Conservation (phyloP, 2,329 filamentous ascomycete species). For the Daldinia sp. region DNA sequence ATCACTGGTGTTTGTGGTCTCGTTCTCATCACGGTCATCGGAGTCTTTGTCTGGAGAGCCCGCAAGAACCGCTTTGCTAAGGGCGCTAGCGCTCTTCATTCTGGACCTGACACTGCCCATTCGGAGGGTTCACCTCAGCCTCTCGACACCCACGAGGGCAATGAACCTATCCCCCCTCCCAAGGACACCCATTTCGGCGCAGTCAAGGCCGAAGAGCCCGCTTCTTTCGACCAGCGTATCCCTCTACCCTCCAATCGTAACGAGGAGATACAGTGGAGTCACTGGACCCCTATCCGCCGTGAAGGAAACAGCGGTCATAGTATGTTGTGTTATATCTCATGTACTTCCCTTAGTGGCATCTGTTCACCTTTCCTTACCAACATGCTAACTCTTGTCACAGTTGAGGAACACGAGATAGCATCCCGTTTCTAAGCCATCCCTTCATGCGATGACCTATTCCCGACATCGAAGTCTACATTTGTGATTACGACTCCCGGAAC, state of each 20-base stretch:
- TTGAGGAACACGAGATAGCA: slow-evolving; percentile 46
- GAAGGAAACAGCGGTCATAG: slow-evolving; percentile 21
- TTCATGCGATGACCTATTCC: neutral
- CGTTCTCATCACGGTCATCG: slow-evolving; percentile 44
- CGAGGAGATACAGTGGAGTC: slow-evolving; percentile 32
- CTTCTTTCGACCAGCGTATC: slow-evolving; percentile 38
- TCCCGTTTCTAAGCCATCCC: slow-evolving; percentile 38
- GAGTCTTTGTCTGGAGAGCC: slow-evolving; percentile 49
- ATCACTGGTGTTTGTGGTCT: slow-evolving; percentile 46
- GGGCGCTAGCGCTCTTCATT: slow-evolving; percentile 18
- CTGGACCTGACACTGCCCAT: slow-evolving; percentile 4
- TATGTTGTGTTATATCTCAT: slow-evolving; percentile 36
- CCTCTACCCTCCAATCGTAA: slow-evolving; percentile 18
- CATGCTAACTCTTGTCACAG: slow-evolving; percentile 17
- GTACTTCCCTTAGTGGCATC: neutral
- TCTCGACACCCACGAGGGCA: neutral
- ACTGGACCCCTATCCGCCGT: slow-evolving; percentile 30
- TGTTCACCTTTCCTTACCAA: slow-evolving; percentile 3
- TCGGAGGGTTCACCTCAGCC: slow-evolving; percentile 4
- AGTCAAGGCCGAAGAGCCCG: slow-evolving; percentile 40
- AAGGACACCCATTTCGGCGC: slow-evolving; percentile 42
- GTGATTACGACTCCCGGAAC: neutral
- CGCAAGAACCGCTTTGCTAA: slow-evolving; percentile 44
- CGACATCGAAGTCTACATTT: neutral
- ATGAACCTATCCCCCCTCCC: slow-evolving; percentile 34